These are phyloP conservation scores for Lentithecium fluviatile DNA, from an alignment of 495 filamentous ascomycete genomes.

Conservation along the genomic window DNA sequence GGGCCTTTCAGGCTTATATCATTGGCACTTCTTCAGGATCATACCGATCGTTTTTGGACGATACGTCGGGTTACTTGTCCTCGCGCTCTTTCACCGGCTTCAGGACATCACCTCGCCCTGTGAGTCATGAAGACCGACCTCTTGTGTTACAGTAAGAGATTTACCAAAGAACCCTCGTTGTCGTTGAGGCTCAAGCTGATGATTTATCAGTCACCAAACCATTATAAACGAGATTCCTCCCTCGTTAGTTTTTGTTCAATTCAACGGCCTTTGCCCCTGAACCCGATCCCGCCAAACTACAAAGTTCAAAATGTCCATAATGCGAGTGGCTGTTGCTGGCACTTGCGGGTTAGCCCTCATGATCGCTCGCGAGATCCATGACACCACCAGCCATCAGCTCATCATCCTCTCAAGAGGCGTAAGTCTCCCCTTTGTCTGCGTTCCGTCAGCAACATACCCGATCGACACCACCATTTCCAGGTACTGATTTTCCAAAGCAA, in stretches of 20 bases:
- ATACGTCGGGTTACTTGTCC: no score
- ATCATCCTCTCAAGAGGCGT: conserved; percentile 67
- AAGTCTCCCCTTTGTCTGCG: conserved; percentile 26
- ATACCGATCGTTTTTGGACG: background rate
- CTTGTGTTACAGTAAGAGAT: conserved; percentile 10
- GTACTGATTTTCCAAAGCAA: conserved; percentile 23
- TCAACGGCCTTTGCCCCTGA: background rate
- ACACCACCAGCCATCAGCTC: conserved; percentile 60
- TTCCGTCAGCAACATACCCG: background rate
- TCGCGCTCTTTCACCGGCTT: conserved; percentile 22
- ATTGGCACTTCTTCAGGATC: conserved; percentile 15
- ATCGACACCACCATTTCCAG: background rate
- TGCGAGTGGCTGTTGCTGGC: conserved; percentile 73
- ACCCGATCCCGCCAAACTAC: background rate
- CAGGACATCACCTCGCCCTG: conserved; percentile 9
- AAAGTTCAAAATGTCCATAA: conserved; percentile 38
- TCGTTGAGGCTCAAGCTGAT: conserved; percentile 25
- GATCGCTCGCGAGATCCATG: conserved; percentile 58
- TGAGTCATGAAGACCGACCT: conserved; percentile 27
- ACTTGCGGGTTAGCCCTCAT: conserved; percentile 65
- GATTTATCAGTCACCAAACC: conserved; percentile 13
- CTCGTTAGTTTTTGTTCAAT: background rate
- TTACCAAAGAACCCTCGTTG: conserved; percentile 5
- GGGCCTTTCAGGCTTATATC: background rate
- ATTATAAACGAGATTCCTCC: conserved; percentile 31